Evolutionary conservation across 2,329 filamentous ascomycete species (phyloP).

Genomic region (Xylariaceae sp.): DNA sequence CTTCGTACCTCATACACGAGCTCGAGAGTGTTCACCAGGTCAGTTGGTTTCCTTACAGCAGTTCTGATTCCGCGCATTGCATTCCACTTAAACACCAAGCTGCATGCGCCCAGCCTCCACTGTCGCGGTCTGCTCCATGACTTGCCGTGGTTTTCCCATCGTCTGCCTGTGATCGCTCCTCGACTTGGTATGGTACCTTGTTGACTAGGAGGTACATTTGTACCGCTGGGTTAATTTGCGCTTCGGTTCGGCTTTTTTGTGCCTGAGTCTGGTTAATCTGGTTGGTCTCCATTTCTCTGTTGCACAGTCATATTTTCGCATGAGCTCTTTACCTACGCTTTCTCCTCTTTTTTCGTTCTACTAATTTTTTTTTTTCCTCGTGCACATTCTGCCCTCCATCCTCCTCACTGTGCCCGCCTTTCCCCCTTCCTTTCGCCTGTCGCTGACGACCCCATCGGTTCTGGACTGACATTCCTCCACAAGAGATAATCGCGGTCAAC

Average conservation of each 20-base stretch:
- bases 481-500: conserved; percentile 6
- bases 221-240: conserved; percentile 19
- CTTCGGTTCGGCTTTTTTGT: conserved; percentile 20
- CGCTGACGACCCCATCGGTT: conserved; percentile 19
- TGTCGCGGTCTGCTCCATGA: conserved; percentile 8
- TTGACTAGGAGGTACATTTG: not conserved
- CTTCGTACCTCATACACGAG: not conserved
- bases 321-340: conserved; percentile 13
- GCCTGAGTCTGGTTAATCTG: conserved; percentile 15
- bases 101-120: conserved; percentile 2
- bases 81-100: not conserved
- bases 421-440: conserved; percentile 7
- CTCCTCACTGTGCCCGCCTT: conserved; percentile 7
- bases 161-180: not conserved
- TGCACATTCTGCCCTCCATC: conserved; percentile 10
- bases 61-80: not conserved
- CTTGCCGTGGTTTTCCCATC: not conserved
- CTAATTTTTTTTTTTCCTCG: conserved; percentile 17
- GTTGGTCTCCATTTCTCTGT: conserved; percentile 17
- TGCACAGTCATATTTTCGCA: conserved; percentile 23
- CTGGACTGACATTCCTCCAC: conserved; percentile 6
- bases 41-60: conserved; percentile 4
- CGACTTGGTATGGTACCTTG: not conserved
- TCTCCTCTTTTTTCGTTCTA: conserved; percentile 23
- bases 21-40: conserved; percentile 5